phyloP scores from a whole-genome alignment of 768 basidiomycete species.

The Candolleomyces efflorescens region DNA sequence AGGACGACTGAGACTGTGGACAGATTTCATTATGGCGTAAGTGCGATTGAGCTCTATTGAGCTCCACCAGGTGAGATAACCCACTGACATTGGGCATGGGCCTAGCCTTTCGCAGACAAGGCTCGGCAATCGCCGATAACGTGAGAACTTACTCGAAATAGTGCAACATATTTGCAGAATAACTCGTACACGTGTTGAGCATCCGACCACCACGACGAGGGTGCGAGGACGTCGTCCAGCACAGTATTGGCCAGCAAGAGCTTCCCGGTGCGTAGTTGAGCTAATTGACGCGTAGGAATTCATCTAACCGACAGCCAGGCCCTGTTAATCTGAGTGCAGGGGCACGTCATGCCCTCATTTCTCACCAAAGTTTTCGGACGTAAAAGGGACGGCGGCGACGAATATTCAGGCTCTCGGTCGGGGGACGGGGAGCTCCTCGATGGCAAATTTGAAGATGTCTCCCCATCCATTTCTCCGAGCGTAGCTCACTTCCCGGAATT shows the following conservation, averaged over 20 bases:
- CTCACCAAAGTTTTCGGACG: conserved; percentile 75
- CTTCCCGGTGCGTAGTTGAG: neutral
- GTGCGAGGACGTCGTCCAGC: neutral
- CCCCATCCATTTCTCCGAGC: conserved; percentile 41
- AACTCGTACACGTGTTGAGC: conserved; percentile 7
- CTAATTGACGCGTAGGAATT: neutral
- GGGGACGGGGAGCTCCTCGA: conserved; percentile 53
- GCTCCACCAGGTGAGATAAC: too few species aligned
- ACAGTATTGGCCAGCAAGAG: neutral
- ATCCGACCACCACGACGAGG: conserved; percentile 1
- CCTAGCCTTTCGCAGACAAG: neutral
- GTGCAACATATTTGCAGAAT: neutral
- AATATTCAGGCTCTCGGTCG: conserved; percentile 24
- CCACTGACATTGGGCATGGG: too few species aligned
- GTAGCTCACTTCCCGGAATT: conserved; percentile 35
- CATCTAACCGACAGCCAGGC: neutral
- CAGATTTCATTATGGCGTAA: too few species aligned
- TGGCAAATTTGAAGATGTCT: conserved; percentile 72
- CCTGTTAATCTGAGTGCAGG: neutral
- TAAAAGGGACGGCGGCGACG: conserved; percentile 53
- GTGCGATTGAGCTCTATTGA: too few species aligned
- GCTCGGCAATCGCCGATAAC: neutral
- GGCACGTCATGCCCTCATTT: conserved; percentile 53
- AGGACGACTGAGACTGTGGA: too few species aligned
- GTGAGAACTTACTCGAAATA: neutral